Percentiles rank a stretch among this genome's conserved stretches.
Evolutionary conservation across 345 rosid species (phyloP).

Genomic region (Eucalyptus regnans): DNA sequence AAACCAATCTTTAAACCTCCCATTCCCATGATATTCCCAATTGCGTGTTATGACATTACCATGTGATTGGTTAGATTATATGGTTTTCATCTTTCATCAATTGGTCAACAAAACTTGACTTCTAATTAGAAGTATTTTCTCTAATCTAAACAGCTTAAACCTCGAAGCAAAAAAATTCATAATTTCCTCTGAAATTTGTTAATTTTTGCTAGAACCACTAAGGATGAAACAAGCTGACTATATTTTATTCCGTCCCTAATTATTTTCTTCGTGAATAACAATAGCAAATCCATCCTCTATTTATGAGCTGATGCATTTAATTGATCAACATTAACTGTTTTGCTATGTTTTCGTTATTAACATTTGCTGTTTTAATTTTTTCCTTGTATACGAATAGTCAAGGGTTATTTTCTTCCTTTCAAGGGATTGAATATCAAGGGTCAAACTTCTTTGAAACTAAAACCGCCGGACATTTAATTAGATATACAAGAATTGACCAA

Average conservation of each 20-base stretch:
- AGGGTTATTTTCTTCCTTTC: background rate
- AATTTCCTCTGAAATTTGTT: background rate
- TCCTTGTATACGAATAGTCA: background rate
- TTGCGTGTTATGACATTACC: fast-evolving
- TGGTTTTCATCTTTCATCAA: background rate
- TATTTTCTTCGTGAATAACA: background rate
- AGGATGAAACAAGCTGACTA: background rate
- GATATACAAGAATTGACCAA: fast-evolving
- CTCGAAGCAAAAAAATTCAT: background rate
- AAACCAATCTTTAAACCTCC: background rate
- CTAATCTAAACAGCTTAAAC: background rate
- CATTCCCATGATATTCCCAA: background rate
- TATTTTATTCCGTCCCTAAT: background rate
- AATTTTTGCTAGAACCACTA: background rate
- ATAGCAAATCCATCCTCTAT: background rate
- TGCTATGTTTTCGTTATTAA: background rate
- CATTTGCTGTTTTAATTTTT: background rate
- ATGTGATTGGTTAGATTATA: background rate
- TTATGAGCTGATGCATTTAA: background rate
- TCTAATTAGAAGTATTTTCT: background rate
- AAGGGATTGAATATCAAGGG: background rate
- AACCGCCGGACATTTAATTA: background rate
- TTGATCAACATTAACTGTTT: background rate
- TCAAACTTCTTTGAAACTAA: background rate
- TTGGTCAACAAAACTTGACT: background rate